Base-by-base conservation (phyloP, 257 asterid species). In the Oldenlandia corymbosa region DNA sequence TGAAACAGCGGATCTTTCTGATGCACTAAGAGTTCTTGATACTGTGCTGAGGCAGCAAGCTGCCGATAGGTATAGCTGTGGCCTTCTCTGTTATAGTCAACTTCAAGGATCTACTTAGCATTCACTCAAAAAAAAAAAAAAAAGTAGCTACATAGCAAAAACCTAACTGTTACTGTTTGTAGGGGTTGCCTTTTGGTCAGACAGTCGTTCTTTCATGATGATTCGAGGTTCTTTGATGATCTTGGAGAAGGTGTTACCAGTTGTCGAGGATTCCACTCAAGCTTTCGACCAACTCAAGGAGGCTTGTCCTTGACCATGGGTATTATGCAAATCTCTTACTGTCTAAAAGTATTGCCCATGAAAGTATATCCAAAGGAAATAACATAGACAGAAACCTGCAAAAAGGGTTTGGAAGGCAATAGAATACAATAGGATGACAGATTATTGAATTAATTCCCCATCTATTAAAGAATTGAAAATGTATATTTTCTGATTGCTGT, bases 281-380 rank as follows among this genome's bases (percentile, higher is more conserved):
- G 97, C 83, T 88, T 91, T 76, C 85, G 81, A 53, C 91, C 84
- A 28, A 91, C 88, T 43, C 81, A 59, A 53, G 84, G 79, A 64
- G 97, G 97, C 58, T 81, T 90, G 75, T 81, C 95, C 74, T 86
- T 91, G 63, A 85, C 84, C 69, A 84, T 85, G 89, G 97, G 95
- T 88, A 85, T 68, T 39, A 53, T 59, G 60, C 23, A 46, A 53
- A 53, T 26, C 58, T 26, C 26, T 26, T 26, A 53, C 30, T 9
- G 37, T 53, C 5, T 17, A 4, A 5, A 53, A 53, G 58, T 53
- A 17, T 26, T 52, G 58, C 36, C 26, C 27, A 3, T 17, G 9
- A 53, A 39, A 12, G 5, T 34, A 20, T 26, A 53, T 11, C 21
- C 26, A 37, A 26, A 51, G 58, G 32, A 53, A 13, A 31, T 51